Base-by-base conservation (phyloP, 768 basidiomycete genomes). In the Pulveroboletus sp. region DNA sequence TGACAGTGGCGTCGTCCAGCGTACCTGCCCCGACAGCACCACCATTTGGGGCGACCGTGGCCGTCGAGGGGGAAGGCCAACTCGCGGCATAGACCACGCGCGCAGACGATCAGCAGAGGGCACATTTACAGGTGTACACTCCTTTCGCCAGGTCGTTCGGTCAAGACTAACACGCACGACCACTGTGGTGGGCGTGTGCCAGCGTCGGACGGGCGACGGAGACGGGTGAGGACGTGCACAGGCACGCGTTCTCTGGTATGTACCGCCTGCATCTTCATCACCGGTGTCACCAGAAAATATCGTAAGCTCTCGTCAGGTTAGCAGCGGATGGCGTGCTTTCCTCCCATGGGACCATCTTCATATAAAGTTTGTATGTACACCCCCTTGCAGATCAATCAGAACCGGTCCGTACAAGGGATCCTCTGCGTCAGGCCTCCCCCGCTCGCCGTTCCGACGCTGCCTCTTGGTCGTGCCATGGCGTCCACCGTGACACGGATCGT, bases 401-500 rank as follows among this genome's bases (percentile, higher is more conserved):
- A 32, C 5, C 12, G 26, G 15, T 8, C 31, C 46, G 47, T 47
- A 45, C 43, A 57, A 57, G 18, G 14, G 7, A 8, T 32, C 38
- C 10, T 15, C 12, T n/a, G 10, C 21, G 27, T 14, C 32, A 32
- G 9, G 32, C 12, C 12, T 14, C 35, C 32, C 32, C 31, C 15
- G 12, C 36, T 3, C 10, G 8, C 32, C 8, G 2, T 10, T 35
- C 8, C 17, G 6, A 8, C 12, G 6, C 17, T 31, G 18, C 3
- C 18, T 14, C 11, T 39, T 8, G 5, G 11, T 27, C 14, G 43
- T 30, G 27, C 50, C 50, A 78, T 78, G 77, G 58, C 67, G 35
- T 56, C 57, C 44, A 46, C 71, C 27, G 71, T 69, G 18, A 82
- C 78, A 64, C 72, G 69, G 26, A 53, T 76, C 36, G 78, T 76